Percentiles rank a stretch among this genome's conserved stretches.
Conservation (phyloP, 2,329 filamentous ascomycete species). For the Fusarium nodosum region DNA sequence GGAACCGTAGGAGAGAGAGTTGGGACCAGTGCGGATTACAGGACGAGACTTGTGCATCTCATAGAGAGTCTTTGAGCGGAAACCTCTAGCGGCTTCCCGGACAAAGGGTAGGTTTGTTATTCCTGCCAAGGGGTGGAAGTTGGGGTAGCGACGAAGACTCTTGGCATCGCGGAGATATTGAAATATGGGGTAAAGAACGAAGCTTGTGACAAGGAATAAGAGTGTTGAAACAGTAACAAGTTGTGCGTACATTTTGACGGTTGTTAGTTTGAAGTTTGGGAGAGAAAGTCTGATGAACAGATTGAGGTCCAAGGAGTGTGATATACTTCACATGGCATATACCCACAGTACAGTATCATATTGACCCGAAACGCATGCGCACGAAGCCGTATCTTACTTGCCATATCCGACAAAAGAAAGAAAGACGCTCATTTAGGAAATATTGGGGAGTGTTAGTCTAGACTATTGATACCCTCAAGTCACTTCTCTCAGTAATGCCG, state of each 20-base stretch:
- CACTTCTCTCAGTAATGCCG: background rate
- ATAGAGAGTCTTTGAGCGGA: constrained; percentile 62
- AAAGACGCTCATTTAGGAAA: constrained; percentile 20
- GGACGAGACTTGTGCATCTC: constrained; percentile 61
- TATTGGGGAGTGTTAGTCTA: background rate
- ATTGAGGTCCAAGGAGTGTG: constrained; percentile 1
- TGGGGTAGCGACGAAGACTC: constrained; percentile 46
- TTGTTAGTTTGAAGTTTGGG: background rate
- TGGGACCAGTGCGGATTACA: constrained; percentile 49
- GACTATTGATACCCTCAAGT: background rate
- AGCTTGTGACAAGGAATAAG: constrained; percentile 27
- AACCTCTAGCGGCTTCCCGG: constrained; percentile 44
- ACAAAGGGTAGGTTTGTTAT: constrained; percentile 44
- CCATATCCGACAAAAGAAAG: constrained; percentile 11
- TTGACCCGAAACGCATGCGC: background rate
- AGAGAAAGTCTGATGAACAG: background rate
- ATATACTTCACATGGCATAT: constrained; percentile 14
- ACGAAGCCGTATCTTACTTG: background rate
- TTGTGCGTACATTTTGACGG: constrained; percentile 42
- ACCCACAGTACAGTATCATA: background rate
- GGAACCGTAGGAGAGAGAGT: constrained; percentile 46
- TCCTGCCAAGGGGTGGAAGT: constrained; percentile 43
- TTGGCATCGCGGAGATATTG: constrained; percentile 55
- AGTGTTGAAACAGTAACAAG: constrained; percentile 22
- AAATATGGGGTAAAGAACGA: constrained; percentile 37